Evolutionary conservation across 768 basidiomycete species (phyloP), one percentile per base, ranked within the genome.

Genomic region (Pleurotus salmoneostramineus): DNA sequence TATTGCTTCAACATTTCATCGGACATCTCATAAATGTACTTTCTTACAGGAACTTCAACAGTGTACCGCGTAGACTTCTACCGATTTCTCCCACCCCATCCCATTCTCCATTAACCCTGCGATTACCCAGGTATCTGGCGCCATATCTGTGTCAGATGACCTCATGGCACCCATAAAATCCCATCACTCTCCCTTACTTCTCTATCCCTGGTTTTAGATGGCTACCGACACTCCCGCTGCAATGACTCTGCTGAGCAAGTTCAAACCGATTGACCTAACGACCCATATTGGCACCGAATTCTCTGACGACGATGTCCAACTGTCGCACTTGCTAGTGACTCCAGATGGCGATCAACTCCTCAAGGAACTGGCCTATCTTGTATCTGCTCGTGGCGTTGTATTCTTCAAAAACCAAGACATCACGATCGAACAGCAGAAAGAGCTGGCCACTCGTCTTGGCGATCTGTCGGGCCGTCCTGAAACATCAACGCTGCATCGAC

Each of bases 401-500:
- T 88, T 88, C 71, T 83, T 88, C 75, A 75, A 77, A 8, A 71
- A 77, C 15, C 83, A 85, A 65, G 74, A 79, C 60, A 65, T 87
- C 52, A 72, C 66, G 3, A 66, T 81, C 43, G 72, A 75, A 31
- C 75, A 84, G 62, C 83, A 85, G 69, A 79, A 77, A 58, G 63
- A 71, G 51, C 79, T 87, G 14, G 81, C 70, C 4, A 68, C 70
- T n/a, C 68, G 73, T 14, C 65, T 86, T 8, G 84, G 84, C 6
- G 68, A 75, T 60, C 68, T 81, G 5, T 69, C 76, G 7, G 83
- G 81, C 5, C 77, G 79, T 49, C 84, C 82, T 0, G 64, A 65
- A 40, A 71, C 76, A 8, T 76, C 74, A n/a, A 71, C 67, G 47
- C 68, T 87, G 50, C 84, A 86, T 62, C 72, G 74, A 50, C 85